phyloP scores from a whole-genome alignment of 1,284 basidiomycete species.

The Tylopilus sp. region DNA sequence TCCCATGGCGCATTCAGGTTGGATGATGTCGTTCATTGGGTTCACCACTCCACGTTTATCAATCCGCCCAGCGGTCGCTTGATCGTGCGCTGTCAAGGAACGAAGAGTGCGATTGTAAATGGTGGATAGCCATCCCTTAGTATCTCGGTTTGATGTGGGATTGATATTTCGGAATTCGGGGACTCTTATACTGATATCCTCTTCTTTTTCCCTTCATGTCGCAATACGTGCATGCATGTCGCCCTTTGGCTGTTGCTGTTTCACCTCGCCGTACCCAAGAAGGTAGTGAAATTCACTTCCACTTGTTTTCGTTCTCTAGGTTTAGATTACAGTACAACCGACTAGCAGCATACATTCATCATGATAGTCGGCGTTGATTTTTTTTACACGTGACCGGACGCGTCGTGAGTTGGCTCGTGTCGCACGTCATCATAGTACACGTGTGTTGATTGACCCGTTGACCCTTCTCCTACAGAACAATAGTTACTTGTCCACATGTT shows the following conservation, averaged over 20 bases:
- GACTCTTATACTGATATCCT: too few relatives aligned
- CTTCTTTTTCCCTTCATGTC: too few relatives aligned
- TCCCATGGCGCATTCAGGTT: constrained; percentile 79
- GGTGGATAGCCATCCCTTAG: background rate
- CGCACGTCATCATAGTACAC: too few relatives aligned
- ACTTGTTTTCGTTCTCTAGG: constrained; percentile 16
- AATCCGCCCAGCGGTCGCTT: constrained; percentile 57
- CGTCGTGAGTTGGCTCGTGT: constrained; percentile 38
- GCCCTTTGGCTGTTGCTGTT: too few relatives aligned
- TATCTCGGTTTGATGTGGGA: background rate
- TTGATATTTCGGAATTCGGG: constrained; percentile 7
- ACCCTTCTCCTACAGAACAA: too few relatives aligned
- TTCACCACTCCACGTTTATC: constrained; percentile 79
- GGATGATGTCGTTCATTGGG: constrained; percentile 86
- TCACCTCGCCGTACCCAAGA: constrained; percentile 22
- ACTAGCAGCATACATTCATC: background rate
- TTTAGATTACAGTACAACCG: constrained; percentile 13
- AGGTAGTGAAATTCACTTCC: constrained; percentile 29
- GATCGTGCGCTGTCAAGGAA: constrained; percentile 58
- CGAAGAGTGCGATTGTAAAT: constrained; percentile 49
- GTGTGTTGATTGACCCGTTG: too few relatives aligned
- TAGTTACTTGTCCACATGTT: constrained; percentile 14
- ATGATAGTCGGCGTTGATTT: constrained; percentile 35
- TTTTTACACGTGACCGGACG: constrained; percentile 35
- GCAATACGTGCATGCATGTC: too few relatives aligned